phyloP scores from a whole-genome alignment of 2,329 filamentous ascomycete genomes.

The Lasiodiplodia citricola region DNA sequence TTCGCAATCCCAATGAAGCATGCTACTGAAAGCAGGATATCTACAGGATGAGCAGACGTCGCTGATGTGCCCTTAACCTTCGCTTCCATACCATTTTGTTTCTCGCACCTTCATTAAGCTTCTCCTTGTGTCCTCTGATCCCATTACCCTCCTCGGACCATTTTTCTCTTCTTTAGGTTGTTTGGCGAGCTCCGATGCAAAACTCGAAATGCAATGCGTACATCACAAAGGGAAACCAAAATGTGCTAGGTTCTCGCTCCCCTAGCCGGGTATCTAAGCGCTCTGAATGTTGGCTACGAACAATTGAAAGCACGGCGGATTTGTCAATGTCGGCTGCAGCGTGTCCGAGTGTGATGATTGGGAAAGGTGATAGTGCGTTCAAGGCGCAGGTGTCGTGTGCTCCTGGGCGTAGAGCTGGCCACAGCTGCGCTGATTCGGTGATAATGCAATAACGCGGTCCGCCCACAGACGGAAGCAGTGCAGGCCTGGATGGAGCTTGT shows the following conservation, averaged over 20 bases:
- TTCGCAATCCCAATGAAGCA: conserved; percentile 10
- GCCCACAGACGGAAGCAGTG: not conserved
- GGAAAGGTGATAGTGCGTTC: not conserved
- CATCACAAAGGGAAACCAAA: conserved; percentile 1
- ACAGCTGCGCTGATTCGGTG: not conserved
- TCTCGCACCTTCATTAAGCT: not conserved
- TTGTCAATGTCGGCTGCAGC: not conserved
- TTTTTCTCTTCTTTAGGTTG: not conserved
- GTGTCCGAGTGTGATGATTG: not conserved
- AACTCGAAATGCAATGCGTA: not conserved
- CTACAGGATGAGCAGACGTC: not conserved
- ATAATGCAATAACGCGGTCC: not conserved
- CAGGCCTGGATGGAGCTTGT: not conserved
- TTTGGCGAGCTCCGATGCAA: not conserved
- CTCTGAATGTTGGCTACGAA: conserved; percentile 2
- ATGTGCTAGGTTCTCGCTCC: conserved; percentile 17
- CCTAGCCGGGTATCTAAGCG: conserved; percentile 23
- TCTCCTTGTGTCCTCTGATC: not conserved
- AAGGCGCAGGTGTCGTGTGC: not conserved
- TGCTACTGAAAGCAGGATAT: conserved; percentile 20
- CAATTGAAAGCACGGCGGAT: not conserved
- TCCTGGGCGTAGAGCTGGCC: not conserved
- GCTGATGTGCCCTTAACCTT: not conserved
- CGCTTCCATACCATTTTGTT: not conserved
- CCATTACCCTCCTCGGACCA: not conserved